Percentiles rank a stretch among this genome's conserved stretches.
Conservation (phyloP, 768 basidiomycete genomes). For the Porphyrellus cyaneotinctus region DNA sequence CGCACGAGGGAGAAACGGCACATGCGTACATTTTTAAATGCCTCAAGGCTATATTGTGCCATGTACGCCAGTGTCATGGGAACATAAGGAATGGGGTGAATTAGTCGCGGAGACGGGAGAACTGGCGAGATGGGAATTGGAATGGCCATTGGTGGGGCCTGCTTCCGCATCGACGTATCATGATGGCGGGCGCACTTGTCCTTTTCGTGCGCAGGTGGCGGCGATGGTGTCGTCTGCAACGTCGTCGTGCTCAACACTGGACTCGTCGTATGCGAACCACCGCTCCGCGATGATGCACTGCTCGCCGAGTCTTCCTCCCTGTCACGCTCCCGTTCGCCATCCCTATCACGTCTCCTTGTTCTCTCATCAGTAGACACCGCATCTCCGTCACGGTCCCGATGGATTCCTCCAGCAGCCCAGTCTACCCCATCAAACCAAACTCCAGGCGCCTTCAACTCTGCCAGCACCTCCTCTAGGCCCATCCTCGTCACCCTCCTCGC, state of each 20-base stretch:
- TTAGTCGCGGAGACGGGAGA: slow-evolving; percentile 53
- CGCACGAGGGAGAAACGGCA: neutral
- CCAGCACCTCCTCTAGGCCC: slow-evolving; percentile 57
- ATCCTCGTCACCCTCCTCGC: slow-evolving; percentile 52
- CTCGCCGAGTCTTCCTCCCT: slow-evolving; percentile 49
- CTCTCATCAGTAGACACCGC: slow-evolving; percentile 18
- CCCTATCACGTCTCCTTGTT: slow-evolving; percentile 29
- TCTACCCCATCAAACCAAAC: slow-evolving; percentile 74
- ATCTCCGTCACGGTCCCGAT: slow-evolving; percentile 37
- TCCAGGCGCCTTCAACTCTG: slow-evolving; percentile 49
- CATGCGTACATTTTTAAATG: slow-evolving; percentile 50
- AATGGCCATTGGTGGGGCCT: slow-evolving; percentile 29
- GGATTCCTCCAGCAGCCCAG: slow-evolving; percentile 40
- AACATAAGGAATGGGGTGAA: slow-evolving; percentile 67
- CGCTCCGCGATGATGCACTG: slow-evolving; percentile 44
- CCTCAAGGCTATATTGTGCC: slow-evolving; percentile 55
- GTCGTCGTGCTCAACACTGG: slow-evolving; percentile 73
- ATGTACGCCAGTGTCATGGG: slow-evolving; percentile 53
- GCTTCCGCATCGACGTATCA: slow-evolving; percentile 12
- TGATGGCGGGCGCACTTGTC: slow-evolving; percentile 32
- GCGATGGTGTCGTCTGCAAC: slow-evolving; percentile 74
- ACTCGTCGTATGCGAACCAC: slow-evolving; percentile 59
- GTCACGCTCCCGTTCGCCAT: slow-evolving; percentile 31
- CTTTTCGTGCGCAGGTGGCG: slow-evolving; percentile 48
- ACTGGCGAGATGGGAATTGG: slow-evolving; percentile 53